These are phyloP conservation scores for Xerocomus minutiporus DNA, from an alignment of 1,284 basidiomycete genomes.

Conservation along the genomic window DNA sequence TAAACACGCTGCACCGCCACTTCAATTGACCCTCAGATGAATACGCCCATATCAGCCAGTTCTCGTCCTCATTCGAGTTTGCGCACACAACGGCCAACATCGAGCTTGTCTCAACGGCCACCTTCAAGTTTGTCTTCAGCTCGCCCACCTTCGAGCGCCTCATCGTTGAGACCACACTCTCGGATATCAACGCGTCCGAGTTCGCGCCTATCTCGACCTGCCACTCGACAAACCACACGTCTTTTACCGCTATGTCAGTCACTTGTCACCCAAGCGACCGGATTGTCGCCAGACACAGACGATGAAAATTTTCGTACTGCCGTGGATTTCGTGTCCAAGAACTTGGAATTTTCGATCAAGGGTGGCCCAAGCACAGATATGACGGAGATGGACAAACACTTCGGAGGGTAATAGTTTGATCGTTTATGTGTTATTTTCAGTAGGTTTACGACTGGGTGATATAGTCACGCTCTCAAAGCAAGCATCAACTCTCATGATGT, in stretches of 20 bases:
- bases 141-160: constrained; percentile 38
- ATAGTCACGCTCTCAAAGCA: constrained; percentile 62
- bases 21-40: constrained; percentile 11
- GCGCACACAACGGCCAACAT: constrained; percentile 27
- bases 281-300: constrained; percentile 33
- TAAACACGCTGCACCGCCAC: constrained; percentile 15
- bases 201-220: constrained; percentile 43
- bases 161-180: constrained; percentile 44
- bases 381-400: constrained; percentile 47
- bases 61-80: constrained; percentile 18
- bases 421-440: constrained; percentile 1
- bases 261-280: constrained; percentile 52
- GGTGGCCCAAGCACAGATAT: constrained; percentile 55
- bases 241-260: constrained; percentile 51
- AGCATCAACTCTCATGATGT: constrained; percentile 57
- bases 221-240: constrained; percentile 44
- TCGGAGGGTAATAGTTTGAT: constrained; percentile 48
- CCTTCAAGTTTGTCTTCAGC: constrained; percentile 32
- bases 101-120: constrained; percentile 36
- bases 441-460: constrained; percentile 14
- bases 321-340: constrained; percentile 51
- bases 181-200: constrained; percentile 51
- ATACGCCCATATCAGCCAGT: constrained; percentile 17
- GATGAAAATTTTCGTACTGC: constrained; percentile 46
- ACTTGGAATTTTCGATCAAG: constrained; percentile 49